These are phyloP conservation scores for Trichomonas vaginalis DNA, from an alignment of 208 protist species.

Conservation along the genomic window DNA sequence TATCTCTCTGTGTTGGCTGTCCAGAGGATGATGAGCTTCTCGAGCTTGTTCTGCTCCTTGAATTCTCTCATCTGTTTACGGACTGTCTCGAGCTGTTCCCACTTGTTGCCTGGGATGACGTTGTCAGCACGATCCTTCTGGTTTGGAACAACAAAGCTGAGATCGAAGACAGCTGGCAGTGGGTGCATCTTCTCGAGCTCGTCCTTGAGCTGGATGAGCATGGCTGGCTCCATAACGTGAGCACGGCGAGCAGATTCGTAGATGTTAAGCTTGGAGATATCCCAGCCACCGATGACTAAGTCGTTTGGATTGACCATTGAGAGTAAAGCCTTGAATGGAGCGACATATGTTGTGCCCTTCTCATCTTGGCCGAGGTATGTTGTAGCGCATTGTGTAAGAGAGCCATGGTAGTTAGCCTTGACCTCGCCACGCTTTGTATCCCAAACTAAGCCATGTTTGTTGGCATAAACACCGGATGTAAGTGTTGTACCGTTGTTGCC, in stretches of 20 bases:
- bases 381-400: conserved; percentile 80
- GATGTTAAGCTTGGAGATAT: conserved; percentile 73
- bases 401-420: conserved; percentile 86
- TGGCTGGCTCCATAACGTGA: conserved; percentile 56
- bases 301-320: conserved; percentile 89
- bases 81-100: conserved; percentile 72
- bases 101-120: conserved; percentile 62
- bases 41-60: conserved; percentile 64
- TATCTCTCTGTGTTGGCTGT: conserved; percentile 95
- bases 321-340: conserved; percentile 44
- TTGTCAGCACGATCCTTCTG: conserved; percentile 86
- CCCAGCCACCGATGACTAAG: conserved; percentile 87
- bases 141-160: conserved; percentile 90
- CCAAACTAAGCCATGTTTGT: conserved; percentile 67
- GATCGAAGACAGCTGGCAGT: conserved; percentile 77
- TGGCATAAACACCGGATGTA: conserved; percentile 81
- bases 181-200: conserved; percentile 68
- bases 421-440: conserved; percentile 62
- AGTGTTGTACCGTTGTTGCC: conserved; percentile 97
- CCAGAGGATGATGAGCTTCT: conserved; percentile 91
- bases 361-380: conserved; percentile 64
- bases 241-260: conserved; percentile 77
- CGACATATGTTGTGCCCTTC: conserved; percentile 67
- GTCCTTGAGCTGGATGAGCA: conserved; percentile 61
- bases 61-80: conserved; percentile 67